Conservation (phyloP, 768 basidiomycete species). For the Kwoniella pini region DNA sequence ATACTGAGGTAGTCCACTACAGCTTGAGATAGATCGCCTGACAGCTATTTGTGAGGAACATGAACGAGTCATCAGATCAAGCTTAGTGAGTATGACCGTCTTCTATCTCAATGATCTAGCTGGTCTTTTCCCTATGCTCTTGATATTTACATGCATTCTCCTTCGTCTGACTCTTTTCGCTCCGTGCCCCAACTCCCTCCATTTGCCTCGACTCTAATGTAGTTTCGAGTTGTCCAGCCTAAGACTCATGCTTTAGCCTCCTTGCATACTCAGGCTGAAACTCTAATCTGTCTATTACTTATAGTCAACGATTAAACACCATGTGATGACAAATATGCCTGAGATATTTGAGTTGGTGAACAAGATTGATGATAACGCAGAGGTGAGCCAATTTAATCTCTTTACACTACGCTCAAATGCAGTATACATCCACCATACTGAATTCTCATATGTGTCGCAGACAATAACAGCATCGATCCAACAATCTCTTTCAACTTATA, state of each 20-base stretch:
- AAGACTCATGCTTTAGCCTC: neutral
- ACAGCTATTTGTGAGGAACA: slow-evolving; percentile 39
- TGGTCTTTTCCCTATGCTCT: too few species aligned
- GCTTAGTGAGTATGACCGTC: slow-evolving; percentile 26
- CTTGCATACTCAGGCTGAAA: neutral
- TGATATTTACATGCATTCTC: too few species aligned
- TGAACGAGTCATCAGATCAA: slow-evolving; percentile 35
- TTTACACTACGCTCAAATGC: neutral
- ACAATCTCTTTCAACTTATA: slow-evolving; percentile 10
- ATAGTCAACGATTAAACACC: slow-evolving; percentile 40
- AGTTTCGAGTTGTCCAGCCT: too few species aligned
- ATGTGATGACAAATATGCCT: slow-evolving; percentile 31
- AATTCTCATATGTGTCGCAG: slow-evolving; percentile 7
- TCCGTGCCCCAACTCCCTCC: too few species aligned
- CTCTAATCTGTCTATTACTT: neutral
- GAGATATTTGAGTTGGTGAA: slow-evolving; percentile 22
- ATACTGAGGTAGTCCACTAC: slow-evolving; percentile 24
- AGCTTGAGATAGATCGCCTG: slow-evolving; percentile 38
- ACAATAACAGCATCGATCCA: slow-evolving; percentile 22
- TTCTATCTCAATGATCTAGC: too few species aligned
- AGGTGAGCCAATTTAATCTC: slow-evolving; percentile 21
- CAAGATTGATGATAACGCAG: slow-evolving; percentile 34
- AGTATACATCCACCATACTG: neutral
- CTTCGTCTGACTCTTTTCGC: too few species aligned
- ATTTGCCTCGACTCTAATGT: too few species aligned